Conservation (phyloP, 371 early-diverging fungal genomes). For the Mortierella sp. region DNA sequence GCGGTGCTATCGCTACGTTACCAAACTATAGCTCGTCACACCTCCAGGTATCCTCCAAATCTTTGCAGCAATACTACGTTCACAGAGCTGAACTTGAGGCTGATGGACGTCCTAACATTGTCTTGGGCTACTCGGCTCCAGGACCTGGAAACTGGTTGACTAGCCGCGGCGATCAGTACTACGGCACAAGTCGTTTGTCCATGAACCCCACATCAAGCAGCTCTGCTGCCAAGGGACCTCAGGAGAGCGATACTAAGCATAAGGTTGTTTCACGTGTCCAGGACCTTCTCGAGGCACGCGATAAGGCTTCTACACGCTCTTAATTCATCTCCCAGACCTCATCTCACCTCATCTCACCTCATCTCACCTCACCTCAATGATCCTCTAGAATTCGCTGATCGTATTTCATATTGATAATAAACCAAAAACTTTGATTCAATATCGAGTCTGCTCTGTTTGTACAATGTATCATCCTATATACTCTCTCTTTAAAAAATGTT, state of each 20-base stretch:
- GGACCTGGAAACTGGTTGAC: slow-evolving; percentile 24
- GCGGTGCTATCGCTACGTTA: slow-evolving; percentile 76
- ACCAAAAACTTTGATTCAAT: neutral
- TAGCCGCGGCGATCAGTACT: slow-evolving; percentile 15
- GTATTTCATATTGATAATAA: neutral
- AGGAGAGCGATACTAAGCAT: slow-evolving; percentile 10
- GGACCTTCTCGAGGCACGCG: slow-evolving; percentile 31
- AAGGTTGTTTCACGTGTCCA: slow-evolving; percentile 47
- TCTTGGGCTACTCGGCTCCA: slow-evolving; percentile 43
- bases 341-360: neutral
- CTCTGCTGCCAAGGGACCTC: neutral
- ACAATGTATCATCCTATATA: neutral
- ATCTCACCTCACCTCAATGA: slow-evolving; percentile 5
- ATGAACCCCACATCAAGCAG: slow-evolving; percentile 25
- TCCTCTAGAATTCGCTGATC: neutral
- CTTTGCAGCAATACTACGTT: slow-evolving; percentile 75
- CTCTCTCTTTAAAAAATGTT: slow-evolving; percentile 6
- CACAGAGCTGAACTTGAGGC: slow-evolving; percentile 69
- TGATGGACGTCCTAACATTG: slow-evolving; percentile 73
- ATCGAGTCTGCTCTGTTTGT: neutral
- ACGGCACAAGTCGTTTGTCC: slow-evolving; percentile 26
- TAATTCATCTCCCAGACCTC: neutral
- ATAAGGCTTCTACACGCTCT: slow-evolving; percentile 29
- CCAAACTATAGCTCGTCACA: slow-evolving; percentile 56
- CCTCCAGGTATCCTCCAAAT: slow-evolving; percentile 46